A percentile compares a stretch with the other conserved stretches of the same genome.
Evolutionary conservation across 306 rosid genomes (phyloP).

Genomic region (Herpetospermum pedunculosum): DNA sequence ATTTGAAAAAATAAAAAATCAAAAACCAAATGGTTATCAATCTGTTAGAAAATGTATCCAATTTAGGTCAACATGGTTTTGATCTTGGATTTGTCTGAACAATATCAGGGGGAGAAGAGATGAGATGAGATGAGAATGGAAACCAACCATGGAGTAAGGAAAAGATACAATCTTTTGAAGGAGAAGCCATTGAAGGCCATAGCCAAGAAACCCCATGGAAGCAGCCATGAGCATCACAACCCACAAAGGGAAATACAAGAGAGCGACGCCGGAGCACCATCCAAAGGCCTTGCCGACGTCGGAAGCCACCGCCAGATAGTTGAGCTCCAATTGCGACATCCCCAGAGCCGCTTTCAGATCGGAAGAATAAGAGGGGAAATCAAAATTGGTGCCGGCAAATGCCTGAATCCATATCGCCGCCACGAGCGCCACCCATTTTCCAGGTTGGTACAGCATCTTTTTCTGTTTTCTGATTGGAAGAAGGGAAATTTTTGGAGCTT

Average conservation of each 20-base stretch:
- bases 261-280: conserved; percentile 78
- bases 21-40: too few species aligned
- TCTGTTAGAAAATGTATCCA: not conserved
- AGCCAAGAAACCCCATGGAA: conserved; percentile 63
- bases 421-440: conserved; percentile 79
- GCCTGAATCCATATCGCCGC: conserved; percentile 92
- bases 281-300: conserved; percentile 83
- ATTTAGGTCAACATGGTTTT: not conserved
- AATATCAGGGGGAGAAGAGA: not conserved
- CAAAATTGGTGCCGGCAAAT: conserved; percentile 81
- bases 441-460: conserved; percentile 59
- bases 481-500: not conserved
- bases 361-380: conserved; percentile 80
- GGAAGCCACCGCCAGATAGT: conserved; percentile 68
- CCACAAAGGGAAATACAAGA: conserved; percentile 49
- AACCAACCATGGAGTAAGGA: conserved; percentile 64
- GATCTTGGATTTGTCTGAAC: not conserved
- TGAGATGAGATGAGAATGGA: not conserved
- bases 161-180: conserved; percentile 29
- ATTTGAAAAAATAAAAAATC: too few species aligned
- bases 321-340: conserved; percentile 70
- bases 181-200: conserved; percentile 82
- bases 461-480: not conserved
- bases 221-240: conserved; percentile 63
- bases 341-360: conserved; percentile 46